phyloP scores from a whole-genome alignment of 2,329 filamentous ascomycete genomes.

The Paramyrothecium roridum region DNA sequence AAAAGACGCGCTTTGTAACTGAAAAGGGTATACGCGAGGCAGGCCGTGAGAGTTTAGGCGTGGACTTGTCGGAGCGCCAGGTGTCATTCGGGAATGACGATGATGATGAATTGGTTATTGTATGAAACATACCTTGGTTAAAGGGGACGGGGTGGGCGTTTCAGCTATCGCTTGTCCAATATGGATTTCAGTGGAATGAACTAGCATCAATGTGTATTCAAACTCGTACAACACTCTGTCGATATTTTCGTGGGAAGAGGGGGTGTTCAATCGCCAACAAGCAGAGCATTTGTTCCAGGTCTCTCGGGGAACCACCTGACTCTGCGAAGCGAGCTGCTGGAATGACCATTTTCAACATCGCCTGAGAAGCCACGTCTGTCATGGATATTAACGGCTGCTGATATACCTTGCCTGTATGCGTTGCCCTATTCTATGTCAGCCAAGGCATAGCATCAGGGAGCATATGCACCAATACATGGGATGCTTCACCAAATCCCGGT shows the following conservation, averaged over 20 bases:
- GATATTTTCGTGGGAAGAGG: no score
- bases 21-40: conserved; percentile 75
- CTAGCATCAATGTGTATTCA: neutral
- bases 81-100: conserved; percentile 39
- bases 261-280: no score
- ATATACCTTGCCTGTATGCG: no score
- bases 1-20: conserved; percentile 79
- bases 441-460: neutral
- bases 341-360: no score
- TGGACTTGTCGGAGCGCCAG: conserved; percentile 36
- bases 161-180: no score
- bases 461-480: neutral
- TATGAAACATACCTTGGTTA: conserved; percentile 23
- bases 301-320: no score
- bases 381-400: no score
- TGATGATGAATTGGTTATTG: conserved; percentile 51
- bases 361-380: no score
- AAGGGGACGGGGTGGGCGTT: conserved; percentile 8
- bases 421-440: neutral
- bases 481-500: neutral
- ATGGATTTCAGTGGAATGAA: neutral
- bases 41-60: conserved; percentile 68
- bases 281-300: no score
- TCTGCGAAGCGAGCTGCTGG: no score
- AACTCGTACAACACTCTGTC: no score